Conservation (phyloP, 129 eudicot genomes). For the Ambrosia artemisiifolia region DNA sequence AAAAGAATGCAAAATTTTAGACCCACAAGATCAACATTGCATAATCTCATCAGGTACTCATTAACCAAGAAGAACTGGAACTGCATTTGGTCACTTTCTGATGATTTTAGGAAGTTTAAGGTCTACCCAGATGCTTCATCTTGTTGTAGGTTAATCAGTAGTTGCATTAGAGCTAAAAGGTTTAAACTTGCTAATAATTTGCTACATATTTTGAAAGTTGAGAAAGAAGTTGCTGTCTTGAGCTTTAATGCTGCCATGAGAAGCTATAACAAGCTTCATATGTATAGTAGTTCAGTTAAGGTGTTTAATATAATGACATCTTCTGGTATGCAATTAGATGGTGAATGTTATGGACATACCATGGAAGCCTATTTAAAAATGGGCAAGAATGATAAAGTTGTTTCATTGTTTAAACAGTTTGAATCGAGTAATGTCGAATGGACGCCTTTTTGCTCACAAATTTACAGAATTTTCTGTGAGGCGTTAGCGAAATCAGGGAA, state of each 20-base stretch:
- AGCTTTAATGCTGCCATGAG: slow-evolving; percentile 70
- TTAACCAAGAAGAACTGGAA: slow-evolving; percentile 55
- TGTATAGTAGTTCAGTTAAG: slow-evolving; percentile 61
- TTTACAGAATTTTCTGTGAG: slow-evolving; percentile 57
- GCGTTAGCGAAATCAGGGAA: slow-evolving; percentile 58
- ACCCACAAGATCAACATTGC: slow-evolving; percentile 59
- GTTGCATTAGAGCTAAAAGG: slow-evolving; percentile 64
- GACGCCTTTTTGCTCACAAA: slow-evolving; percentile 32
- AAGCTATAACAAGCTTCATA: slow-evolving; percentile 87
- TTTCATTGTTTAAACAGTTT: slow-evolving; percentile 53
- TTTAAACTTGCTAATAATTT: slow-evolving; percentile 54
- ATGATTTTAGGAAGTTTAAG: slow-evolving; percentile 48
- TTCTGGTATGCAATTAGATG: slow-evolving; percentile 39
- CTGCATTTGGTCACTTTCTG: slow-evolving; percentile 38
- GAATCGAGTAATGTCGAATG: slow-evolving; percentile 28
- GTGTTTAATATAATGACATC: slow-evolving; percentile 51
- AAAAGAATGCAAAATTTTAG: slow-evolving; percentile 45
- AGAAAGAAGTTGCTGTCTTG: slow-evolving; percentile 43
- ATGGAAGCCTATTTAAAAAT: slow-evolving; percentile 75
- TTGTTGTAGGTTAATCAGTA: slow-evolving; percentile 54
- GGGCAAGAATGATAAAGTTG: slow-evolving; percentile 49
- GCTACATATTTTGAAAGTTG: slow-evolving; percentile 38
- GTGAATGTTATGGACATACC: slow-evolving; percentile 53
- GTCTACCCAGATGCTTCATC: slow-evolving; percentile 57
- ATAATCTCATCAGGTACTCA: slow-evolving; percentile 63